Evolutionary conservation across 2,329 filamentous ascomycete species (phyloP), one percentile per base, ranked within the genome.

Genomic region (Ascochyta koolunga): DNA sequence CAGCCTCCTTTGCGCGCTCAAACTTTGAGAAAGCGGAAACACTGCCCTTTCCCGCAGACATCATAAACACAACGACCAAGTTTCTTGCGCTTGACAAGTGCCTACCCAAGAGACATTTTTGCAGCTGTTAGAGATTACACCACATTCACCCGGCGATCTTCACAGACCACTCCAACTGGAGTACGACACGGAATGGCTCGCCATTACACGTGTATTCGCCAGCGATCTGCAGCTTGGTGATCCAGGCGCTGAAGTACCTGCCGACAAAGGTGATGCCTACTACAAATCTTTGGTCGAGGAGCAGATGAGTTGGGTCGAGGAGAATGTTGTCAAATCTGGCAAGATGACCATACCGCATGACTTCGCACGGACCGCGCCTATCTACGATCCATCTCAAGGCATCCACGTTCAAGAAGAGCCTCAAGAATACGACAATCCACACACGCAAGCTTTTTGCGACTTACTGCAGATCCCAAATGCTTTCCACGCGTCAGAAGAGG

Each of bases 1-100:
- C 91, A 2, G 88, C 87, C 21, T 88, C 89, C 1, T 96, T 96
- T 70, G 77, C 83, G 6, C 69, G 63, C 25, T 61, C 65, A 6
- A 58, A 59, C 18, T 50, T 46, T 21, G 58, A 61, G 32, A 41
- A 27, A 46, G 54, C 60, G 54, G 61, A 58, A 33, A 59, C 50
- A 78, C 71, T 75, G 9, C 86, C 88, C 2, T 85, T 89, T 15
- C 91, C 91, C 0, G 70, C 82, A 0, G 83, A 81, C 0, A 96
- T 97, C 58, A 84, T 82, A 2, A 98, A 98, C 78, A 89, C 82
- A 18, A 81, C 82, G 4, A 96, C 93, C 2, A 82, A 87, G 11
- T 99, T 99, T 74, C 82, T 99, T 10, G 90, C 95, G 0, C 80
- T 99, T 2, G 93, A 97, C 76, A 99, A 99, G 75, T 96, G 91